phyloP scores from a whole-genome alignment of 148 eudicot genomes.

The Tetragonia tetragonoides region DNA sequence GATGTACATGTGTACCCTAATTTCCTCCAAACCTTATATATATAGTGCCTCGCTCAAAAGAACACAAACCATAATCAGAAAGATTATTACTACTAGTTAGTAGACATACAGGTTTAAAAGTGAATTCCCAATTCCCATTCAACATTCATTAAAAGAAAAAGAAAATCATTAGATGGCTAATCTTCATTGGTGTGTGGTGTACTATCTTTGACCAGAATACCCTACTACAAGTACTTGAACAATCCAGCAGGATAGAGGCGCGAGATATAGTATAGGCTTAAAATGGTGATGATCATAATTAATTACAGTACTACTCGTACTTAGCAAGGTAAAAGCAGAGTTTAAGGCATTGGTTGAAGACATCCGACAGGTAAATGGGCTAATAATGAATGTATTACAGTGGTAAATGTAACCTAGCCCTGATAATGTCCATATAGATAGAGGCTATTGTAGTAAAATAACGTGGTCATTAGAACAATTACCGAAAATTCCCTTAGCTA shows the following conservation, averaged over 20 bases:
- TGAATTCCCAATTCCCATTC: no score
- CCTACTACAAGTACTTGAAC: not conserved
- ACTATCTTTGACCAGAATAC: constrained; percentile 24
- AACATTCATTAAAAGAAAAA: no score
- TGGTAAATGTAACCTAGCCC: not conserved
- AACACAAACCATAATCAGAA: no score
- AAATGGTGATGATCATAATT: constrained; percentile 2
- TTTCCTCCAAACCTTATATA: no score
- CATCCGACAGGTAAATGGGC: constrained; percentile 9
- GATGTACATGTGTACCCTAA: no score
- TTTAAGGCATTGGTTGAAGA: not conserved
- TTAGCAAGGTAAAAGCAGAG: no score
- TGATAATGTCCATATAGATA: not conserved
- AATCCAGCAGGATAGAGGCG: not conserved
- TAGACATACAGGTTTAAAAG: no score
- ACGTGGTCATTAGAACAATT: not conserved
- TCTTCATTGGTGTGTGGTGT: constrained; percentile 6
- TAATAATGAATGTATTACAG: constrained; percentile 4
- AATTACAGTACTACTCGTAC: no score
- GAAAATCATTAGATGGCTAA: constrained; percentile 1
- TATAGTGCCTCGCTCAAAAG: no score
- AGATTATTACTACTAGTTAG: no score
- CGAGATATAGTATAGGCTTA: not conserved
- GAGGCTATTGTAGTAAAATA: not conserved
- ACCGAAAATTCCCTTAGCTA: constrained; percentile 20